Base-by-base conservation (phyloP, 768 basidiomycete species). In the Phylloporus sp. region DNA sequence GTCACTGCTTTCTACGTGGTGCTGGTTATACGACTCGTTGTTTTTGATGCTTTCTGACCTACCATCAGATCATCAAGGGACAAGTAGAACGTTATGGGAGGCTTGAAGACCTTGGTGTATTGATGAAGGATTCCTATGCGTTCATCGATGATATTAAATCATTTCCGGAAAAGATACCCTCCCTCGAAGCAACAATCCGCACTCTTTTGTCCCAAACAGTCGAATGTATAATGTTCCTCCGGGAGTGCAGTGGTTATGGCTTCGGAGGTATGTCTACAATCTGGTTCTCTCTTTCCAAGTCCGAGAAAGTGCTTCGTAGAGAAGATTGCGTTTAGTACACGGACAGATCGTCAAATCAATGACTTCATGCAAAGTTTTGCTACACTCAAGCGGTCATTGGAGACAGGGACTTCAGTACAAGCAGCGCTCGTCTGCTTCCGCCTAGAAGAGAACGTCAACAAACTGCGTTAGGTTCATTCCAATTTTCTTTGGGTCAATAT, bases 161-260 rank as follows among this genome's bases (percentile, higher is more conserved):
- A 4, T 60, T 72, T 16, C 60, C 65, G 6, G 57, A 64, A 42
- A 69, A 53, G 39, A 60, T 72, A 35, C 56, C 60, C 20, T 13
- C 32, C 4, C 63, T 72, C 3, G 64, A 73, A 40, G 53, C 56
- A 27, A 60, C 56, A 13, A 61, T 73, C 42, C 49, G 52, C 4
- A 50, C 50, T 2, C 55, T 72, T 18, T 43, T 68, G 2, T 57
- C 61, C 8, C 72, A 72, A 42, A 72, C 71, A 0, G 59, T 70
- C 6, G 72, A 73, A 57, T 72, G 71, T 27, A 64, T 54, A 15
- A 59, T 73, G 48, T 72, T 72, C 47, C 56, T 72, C 44, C 71
- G 62, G 7, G 72, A 72, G 47, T 72, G 67, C 38, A 63, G 59
- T 45, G 70, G 70, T 0, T 55, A 64, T 45, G 70, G 72, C 8